phyloP scores from a whole-genome alignment of 106 monocot species.

The Hemerocallis citrina region DNA sequence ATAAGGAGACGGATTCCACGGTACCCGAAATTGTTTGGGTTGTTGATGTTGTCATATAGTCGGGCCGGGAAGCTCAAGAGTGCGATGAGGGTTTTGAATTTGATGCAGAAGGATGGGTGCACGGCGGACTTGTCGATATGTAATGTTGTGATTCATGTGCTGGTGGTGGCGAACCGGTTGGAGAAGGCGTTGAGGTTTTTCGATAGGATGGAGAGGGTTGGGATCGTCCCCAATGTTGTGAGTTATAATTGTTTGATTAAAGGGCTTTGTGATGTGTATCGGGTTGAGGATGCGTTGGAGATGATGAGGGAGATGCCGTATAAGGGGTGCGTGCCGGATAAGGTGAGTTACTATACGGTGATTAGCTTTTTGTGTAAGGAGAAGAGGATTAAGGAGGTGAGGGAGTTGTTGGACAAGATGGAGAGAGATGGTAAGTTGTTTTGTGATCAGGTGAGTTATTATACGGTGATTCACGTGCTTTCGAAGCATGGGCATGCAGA shows the following conservation, averaged over 20 bases:
- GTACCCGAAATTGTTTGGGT: constrained; percentile 33
- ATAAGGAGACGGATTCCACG: constrained; percentile 53
- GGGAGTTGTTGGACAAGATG: constrained; percentile 56
- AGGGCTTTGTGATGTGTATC: constrained; percentile 57
- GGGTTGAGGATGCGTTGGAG: constrained; percentile 50
- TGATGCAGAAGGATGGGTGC: constrained; percentile 92
- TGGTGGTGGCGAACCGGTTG: constrained; percentile 55
- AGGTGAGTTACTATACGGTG: constrained; percentile 88
- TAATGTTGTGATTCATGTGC: constrained; percentile 63
- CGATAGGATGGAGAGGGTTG: constrained; percentile 65
- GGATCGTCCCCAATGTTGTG: constrained; percentile 52
- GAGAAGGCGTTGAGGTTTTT: constrained; percentile 63
- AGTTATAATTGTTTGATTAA: constrained; percentile 91
- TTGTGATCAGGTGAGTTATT: constrained; percentile 78
- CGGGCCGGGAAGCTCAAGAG: constrained; percentile 70
- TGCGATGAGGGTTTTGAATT: constrained; percentile 79
- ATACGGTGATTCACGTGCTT: constrained; percentile 61
- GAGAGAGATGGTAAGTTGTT: constrained; percentile 44
- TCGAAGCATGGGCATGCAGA: constrained; percentile 75
- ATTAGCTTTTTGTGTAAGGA: constrained; percentile 76
- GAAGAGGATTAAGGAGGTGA: constrained; percentile 59
- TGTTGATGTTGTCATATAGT: constrained; percentile 76
- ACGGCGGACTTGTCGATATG: constrained; percentile 54
- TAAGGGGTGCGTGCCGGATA: constrained; percentile 63
- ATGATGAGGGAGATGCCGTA: constrained; percentile 65